phyloP scores from a whole-genome alignment of 2,329 filamentous ascomycete species.

The Didymellaceae sp. region DNA sequence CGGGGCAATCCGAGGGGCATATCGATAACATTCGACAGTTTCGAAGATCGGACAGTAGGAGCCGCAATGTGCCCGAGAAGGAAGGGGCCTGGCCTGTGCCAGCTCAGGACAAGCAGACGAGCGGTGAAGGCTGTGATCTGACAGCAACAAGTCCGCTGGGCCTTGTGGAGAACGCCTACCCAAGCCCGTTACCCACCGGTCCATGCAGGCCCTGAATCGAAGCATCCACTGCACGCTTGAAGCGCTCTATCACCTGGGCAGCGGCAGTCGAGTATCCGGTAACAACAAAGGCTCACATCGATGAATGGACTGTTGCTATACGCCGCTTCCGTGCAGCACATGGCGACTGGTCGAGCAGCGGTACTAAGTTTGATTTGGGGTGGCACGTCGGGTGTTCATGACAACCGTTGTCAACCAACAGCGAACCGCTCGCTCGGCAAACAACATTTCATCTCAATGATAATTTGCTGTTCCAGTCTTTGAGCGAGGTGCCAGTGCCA shows the following conservation, averaged over 20 bases:
- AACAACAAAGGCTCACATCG: slow-evolving; percentile 1
- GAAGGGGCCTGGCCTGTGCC: slow-evolving; percentile 12
- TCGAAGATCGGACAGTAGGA: slow-evolving; percentile 8
- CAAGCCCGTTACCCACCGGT: slow-evolving; percentile 14
- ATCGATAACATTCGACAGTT: slow-evolving; percentile 14
- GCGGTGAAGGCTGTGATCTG: slow-evolving; percentile 19
- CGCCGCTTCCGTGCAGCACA: slow-evolving; percentile 8
- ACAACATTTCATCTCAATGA: neutral
- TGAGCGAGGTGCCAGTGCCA: slow-evolving; percentile 5
- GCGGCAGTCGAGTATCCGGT: slow-evolving; percentile 12
- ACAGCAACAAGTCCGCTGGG: slow-evolving; percentile 16
- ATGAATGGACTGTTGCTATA: slow-evolving; percentile 2
- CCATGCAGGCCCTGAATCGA: slow-evolving; percentile 19
- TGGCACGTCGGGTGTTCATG: slow-evolving; percentile 4
- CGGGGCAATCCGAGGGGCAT: slow-evolving; percentile 18
- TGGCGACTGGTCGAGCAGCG: neutral
- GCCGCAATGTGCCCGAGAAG: slow-evolving; percentile 8
- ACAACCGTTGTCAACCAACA: slow-evolving; percentile 3
- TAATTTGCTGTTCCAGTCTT: slow-evolving; percentile 4
- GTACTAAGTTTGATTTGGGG: slow-evolving; percentile 5
- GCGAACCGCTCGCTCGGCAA: slow-evolving; percentile 13
- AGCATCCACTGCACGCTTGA: slow-evolving; percentile 1
- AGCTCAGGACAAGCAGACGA: slow-evolving; percentile 7
- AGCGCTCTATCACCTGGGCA: slow-evolving; percentile 12
- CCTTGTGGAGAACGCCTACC: slow-evolving; percentile 12